Evolutionary conservation across 2,329 filamentous ascomycete species (phyloP).

Genomic region (Sphaerulina musiva): DNA sequence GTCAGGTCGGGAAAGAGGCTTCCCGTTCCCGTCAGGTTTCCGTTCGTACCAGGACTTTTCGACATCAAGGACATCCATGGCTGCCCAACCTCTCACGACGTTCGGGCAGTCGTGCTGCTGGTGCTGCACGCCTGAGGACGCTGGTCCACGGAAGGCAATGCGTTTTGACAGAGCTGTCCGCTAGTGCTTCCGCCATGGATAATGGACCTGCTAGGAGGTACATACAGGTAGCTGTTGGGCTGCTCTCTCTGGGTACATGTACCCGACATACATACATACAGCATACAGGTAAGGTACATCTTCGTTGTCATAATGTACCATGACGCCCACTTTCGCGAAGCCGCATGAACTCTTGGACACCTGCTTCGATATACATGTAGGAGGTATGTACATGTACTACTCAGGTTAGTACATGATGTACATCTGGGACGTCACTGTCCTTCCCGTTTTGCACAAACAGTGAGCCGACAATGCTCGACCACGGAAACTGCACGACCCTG

Average conservation of each 20-base stretch:
- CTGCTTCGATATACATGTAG: neutral
- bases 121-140: slow-evolving; percentile 3
- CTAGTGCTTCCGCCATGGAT: neutral
- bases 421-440: too few relatives aligned
- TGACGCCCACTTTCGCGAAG: slow-evolving; percentile 2
- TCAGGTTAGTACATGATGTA: too few relatives aligned
- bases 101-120: slow-evolving; percentile 10
- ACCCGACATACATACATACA: too few relatives aligned
- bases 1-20: too few relatives aligned
- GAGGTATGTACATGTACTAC: too few relatives aligned
- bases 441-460: neutral
- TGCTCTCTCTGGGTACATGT: neutral
- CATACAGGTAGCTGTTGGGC: neutral
- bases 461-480: neutral
- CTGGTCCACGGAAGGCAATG: slow-evolving; percentile 6
- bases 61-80: neutral
- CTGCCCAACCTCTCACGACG: slow-evolving; percentile 5
- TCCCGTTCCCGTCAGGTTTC: too few relatives aligned
- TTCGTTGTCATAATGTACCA: neutral
- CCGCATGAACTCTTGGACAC: slow-evolving; percentile 5
- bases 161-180: slow-evolving; percentile 1
- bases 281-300: too few relatives aligned
- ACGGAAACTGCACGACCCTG: neutral
- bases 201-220: too few relatives aligned
- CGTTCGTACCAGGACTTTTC: slow-evolving; percentile 4